Percentiles rank a stretch among this genome's conserved stretches.
phyloP scores from a whole-genome alignment of 2,329 filamentous ascomycete genomes.

The Fusarium annulatum region DNA sequence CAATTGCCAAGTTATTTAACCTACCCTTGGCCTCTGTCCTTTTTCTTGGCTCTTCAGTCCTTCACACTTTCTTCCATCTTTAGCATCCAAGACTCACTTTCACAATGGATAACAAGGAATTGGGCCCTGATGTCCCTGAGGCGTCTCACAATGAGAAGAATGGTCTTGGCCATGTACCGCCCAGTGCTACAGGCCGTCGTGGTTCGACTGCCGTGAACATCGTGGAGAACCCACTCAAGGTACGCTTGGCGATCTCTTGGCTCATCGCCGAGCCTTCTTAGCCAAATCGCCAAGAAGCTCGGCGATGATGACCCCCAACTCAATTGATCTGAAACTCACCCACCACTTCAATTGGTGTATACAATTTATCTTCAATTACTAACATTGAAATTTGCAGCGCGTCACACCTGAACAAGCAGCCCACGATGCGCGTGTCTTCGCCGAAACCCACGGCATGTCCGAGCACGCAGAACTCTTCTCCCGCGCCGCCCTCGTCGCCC shows the following conservation, averaged over 20 bases:
- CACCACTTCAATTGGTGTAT: not conserved
- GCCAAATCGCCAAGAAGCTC: not conserved
- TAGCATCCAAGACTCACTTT: not conserved
- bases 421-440: slow-evolving; percentile 62
- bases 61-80: not conserved
- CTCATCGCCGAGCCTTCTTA: not conserved
- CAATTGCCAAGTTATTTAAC: slow-evolving; percentile 19
- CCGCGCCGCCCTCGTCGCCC: slow-evolving; percentile 53
- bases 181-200: not conserved
- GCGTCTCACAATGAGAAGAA: slow-evolving; percentile 20
- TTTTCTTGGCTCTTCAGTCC: slow-evolving; percentile 4
- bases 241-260: slow-evolving; percentile 27
- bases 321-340: not conserved
- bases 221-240: slow-evolving; percentile 24
- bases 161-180: not conserved
- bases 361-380: not conserved
- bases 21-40: not conserved
- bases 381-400: slow-evolving; percentile 14
- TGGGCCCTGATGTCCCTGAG: slow-evolving; percentile 15
- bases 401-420: slow-evolving; percentile 41
- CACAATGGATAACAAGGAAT: slow-evolving; percentile 21
- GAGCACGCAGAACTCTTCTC: slow-evolving; percentile 58
- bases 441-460: slow-evolving; percentile 58
- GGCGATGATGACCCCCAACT: not conserved
- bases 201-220: slow-evolving; percentile 25